phyloP scores from a whole-genome alignment of 208 protist species.

The Tritrichomonas musculus region DNA sequence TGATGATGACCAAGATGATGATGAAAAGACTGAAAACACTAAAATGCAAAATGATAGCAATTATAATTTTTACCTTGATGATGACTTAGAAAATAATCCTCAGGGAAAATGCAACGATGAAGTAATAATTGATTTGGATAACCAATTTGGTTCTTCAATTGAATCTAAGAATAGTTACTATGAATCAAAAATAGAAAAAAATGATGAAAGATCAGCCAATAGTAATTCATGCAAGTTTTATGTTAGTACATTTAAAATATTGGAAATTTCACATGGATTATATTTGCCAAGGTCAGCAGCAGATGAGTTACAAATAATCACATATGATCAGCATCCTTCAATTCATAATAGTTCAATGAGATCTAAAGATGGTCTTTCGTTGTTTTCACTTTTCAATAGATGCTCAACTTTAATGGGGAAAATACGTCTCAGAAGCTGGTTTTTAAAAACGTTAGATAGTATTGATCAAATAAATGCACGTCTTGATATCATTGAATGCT shows the following conservation, averaged over 20 bases:
- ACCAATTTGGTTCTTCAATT: no score
- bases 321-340: not conserved
- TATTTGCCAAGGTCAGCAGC: not conserved
- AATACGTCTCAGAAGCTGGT: not conserved
- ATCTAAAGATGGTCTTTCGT: not conserved
- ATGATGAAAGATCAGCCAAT: no score
- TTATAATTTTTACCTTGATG: no score
- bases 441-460: not conserved
- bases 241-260: not conserved
- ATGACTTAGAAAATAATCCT: no score
- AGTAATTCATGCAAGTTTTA: no score
- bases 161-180: no score
- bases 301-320: not conserved
- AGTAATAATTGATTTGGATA: no score
- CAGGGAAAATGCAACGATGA: no score
- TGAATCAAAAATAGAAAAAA: no score
- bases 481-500: not conserved
- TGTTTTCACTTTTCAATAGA: not conserved
- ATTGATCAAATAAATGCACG: not conserved
- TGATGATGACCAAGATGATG: no score
- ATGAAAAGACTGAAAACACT: no score
- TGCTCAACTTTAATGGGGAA: not conserved
- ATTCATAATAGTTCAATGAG: not conserved
- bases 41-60: no score
- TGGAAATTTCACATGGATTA: not conserved